Evolutionary conservation across 441 rosid genomes (phyloP), one percentile per base, ranked within the genome.

Genomic region (Gossypium gossypioides): DNA sequence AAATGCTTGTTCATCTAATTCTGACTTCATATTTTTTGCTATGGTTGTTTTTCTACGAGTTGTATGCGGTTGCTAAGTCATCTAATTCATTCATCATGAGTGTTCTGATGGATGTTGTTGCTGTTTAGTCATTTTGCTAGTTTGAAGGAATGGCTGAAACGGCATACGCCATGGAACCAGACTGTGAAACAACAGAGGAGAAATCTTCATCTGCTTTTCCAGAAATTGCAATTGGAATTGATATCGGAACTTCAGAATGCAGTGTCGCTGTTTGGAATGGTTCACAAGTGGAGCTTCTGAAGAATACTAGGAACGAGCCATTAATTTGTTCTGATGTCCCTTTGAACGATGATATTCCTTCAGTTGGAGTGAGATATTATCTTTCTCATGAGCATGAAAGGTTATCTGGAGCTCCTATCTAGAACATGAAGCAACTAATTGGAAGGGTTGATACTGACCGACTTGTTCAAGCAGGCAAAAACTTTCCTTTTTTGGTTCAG

Each of bases 201-300:
- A 90, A 86, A 77, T 74, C 92, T 50, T 82, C 89, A 9, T 72
- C 86, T 1, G 71, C 86, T 52, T 75, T 85, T 74, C 93, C 94
- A 1, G 95, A 93, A 69, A 80, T 83, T 62, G 96, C 97, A 0
- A 83, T 93, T 68, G 98, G 96, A 65, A 81, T 93, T 18, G 97
- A 93, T 79, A 83, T 93, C 21, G 95, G 97, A 55, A 90, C 98
- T 63, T 93, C 93, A 2, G 91, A 88, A 21, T 93, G 96, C 80
- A 88, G 97, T 56, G 78, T 89, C 25, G 95, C 95, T 0, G 78
- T 87, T 59, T 93, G 97, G 96, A 90, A 88, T 66, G 96, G 96
- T 29, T 86, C 93, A 58, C 83, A 88, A 79, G 91, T 93, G 5
- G 88, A 93, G 82, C 86, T 93, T 55, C 83, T 91, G 32, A 82